Evolutionary conservation across 176 grass and related monocot species (phyloP).

Genomic region (Poa annua): DNA sequence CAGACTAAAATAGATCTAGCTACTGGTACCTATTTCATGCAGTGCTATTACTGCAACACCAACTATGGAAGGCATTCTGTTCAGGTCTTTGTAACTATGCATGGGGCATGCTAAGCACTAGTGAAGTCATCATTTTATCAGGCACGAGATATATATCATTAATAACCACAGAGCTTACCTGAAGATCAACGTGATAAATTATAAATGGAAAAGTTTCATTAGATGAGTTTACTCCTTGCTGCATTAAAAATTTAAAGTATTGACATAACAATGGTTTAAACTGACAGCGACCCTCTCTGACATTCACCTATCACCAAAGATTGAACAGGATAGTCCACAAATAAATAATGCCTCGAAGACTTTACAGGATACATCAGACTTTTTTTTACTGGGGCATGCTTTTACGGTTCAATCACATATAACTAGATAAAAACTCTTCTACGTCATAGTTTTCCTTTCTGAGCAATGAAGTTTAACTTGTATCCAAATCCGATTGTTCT

Average conservation of each 20-base stretch:
- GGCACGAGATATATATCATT: slow-evolving; percentile 6
- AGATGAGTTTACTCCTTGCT: background rate
- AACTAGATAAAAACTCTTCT: slow-evolving; percentile 22
- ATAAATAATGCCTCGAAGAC: background rate
- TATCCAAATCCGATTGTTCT: slow-evolving; percentile 22
- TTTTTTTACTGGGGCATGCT: slow-evolving; percentile 3
- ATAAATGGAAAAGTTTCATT: background rate
- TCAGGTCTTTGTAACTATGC: background rate
- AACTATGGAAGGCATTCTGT: slow-evolving; percentile 2
- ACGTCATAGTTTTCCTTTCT: slow-evolving; percentile 16
- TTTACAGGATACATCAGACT: slow-evolving; percentile 17
- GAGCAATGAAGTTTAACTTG: background rate
- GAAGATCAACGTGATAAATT: background rate
- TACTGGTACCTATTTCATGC: slow-evolving; percentile 33
- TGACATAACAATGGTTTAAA: background rate
- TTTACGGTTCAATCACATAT: background rate
- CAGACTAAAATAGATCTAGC: background rate
- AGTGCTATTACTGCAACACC: slow-evolving; percentile 17
- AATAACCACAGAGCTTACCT: background rate
- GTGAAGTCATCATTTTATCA: background rate
- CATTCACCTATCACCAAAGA: slow-evolving; percentile 26
- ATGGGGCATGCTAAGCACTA: background rate
- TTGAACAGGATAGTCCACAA: slow-evolving; percentile 3
- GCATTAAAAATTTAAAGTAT: background rate
- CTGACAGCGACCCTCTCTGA: background rate